Percentiles rank a stretch among this genome's conserved stretches.
These are phyloP conservation scores for Epicoccum sorghinum DNA, from an alignment of 2,329 filamentous ascomycete genomes.

Conservation along the genomic window DNA sequence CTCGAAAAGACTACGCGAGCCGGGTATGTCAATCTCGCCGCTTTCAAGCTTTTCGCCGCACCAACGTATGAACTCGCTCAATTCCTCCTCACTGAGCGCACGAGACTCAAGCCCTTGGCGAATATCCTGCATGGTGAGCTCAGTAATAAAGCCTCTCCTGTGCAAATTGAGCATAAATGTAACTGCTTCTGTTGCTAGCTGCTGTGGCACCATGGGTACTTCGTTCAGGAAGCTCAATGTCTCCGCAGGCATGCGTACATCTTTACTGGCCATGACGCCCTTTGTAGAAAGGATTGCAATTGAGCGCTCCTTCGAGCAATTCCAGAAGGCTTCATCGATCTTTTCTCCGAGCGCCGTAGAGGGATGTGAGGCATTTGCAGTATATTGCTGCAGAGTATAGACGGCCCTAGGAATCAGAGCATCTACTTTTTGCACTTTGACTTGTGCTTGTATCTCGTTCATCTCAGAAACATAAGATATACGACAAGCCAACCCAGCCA, in stretches of 20 bases:
- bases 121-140: slow-evolving; percentile 87
- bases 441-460: slow-evolving; percentile 60
- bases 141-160: slow-evolving; percentile 83
- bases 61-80: slow-evolving; percentile 86
- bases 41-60: slow-evolving; percentile 71
- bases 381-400: slow-evolving; percentile 86
- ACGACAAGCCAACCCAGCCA: slow-evolving; percentile 86
- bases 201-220: slow-evolving; percentile 83
- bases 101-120: slow-evolving; percentile 81
- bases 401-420: slow-evolving; percentile 77
- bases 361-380: slow-evolving; percentile 87
- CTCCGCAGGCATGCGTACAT: slow-evolving; percentile 77
- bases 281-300: slow-evolving; percentile 89
- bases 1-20: slow-evolving; percentile 73
- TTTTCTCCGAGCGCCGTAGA: slow-evolving; percentile 81
- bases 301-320: slow-evolving; percentile 74
- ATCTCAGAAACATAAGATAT: slow-evolving; percentile 90
- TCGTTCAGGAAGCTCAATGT: slow-evolving; percentile 81
- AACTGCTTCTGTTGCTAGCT: slow-evolving; percentile 69
- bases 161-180: slow-evolving; percentile 80
- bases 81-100: slow-evolving; percentile 77
- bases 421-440: slow-evolving; percentile 63
- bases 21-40: slow-evolving; percentile 74
- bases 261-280: slow-evolving; percentile 82
- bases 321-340: slow-evolving; percentile 97